phyloP scores from a whole-genome alignment of 1,139 yeast species.

The Blastobotrys petasosporus region DNA sequence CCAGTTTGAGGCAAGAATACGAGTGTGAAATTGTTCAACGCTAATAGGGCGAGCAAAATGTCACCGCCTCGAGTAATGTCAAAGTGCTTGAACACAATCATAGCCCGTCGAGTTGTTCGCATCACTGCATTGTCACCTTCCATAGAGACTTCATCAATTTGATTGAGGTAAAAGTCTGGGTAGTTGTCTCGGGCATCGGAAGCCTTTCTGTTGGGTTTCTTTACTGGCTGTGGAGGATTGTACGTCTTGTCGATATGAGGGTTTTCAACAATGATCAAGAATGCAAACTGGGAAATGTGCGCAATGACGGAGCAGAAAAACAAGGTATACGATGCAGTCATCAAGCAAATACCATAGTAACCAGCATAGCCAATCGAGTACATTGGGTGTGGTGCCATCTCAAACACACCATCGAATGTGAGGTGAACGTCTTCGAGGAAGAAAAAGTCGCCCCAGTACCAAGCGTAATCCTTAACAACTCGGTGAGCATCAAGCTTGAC shows the following conservation, averaged over 20 bases:
- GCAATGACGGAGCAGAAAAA: slow-evolving; percentile 68
- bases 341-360: slow-evolving; percentile 76
- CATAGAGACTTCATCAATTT: too few species aligned
- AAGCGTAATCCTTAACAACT: slow-evolving; percentile 84
- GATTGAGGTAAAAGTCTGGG: too few species aligned
- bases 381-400: slow-evolving; percentile 92
- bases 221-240: slow-evolving; percentile 33
- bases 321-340: slow-evolving; percentile 70
- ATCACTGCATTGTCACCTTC: slow-evolving; percentile 14
- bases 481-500: slow-evolving; percentile 86
- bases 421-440: slow-evolving; percentile 74
- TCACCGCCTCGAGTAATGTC: slow-evolving; percentile 63
- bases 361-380: slow-evolving; percentile 88
- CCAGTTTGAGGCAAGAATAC: slow-evolving; percentile 37
- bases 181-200: slow-evolving; percentile 6
- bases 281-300: slow-evolving; percentile 73
- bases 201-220: slow-evolving; percentile 12
- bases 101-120: slow-evolving; percentile 37
- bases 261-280: slow-evolving; percentile 71
- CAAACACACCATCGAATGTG: slow-evolving; percentile 86
- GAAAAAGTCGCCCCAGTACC: slow-evolving; percentile 96
- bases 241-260: slow-evolving; percentile 86
- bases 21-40: slow-evolving; percentile 44
- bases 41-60: slow-evolving; percentile 47
- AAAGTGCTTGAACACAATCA: slow-evolving; percentile 58